Evolutionary conservation across 306 rosid genomes (phyloP), one percentile per base, ranked within the genome.

Genomic region (Dryas alaskensis): DNA sequence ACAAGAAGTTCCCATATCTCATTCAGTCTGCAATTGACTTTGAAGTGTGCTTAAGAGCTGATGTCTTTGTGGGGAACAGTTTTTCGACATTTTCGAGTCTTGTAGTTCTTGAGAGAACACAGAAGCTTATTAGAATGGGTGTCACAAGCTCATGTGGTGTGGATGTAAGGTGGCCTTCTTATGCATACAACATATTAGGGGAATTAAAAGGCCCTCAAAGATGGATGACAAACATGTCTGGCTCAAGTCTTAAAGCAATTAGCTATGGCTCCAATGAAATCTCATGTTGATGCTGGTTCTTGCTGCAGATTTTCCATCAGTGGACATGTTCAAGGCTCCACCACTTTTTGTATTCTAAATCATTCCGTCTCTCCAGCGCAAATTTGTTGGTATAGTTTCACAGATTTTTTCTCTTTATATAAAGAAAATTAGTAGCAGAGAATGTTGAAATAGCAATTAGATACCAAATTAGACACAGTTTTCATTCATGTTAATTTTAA

Each of bases 1-100:
- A 87, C 76, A 72, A 75, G 72, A 93, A 83, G 82, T 89, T 89
- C 76, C 92, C 98, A 0, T 93, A 93, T 86, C 82, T 89, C 70
- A 85, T 93, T 65, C 97, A 88, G 51, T 88, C 98, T 10, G 97
- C 98, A 6, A 93, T 93, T 16, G 98, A 93, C 80, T 93, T 88
- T 57, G 94, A 93, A 84, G 98, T 91, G 73, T 91, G 98, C 78
- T 83, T 68, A 49, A 80, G 89, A 37, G 91, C 98, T 0, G 92
- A 88, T 74, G 81, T 88, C 43, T 93, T 93, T 65, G 96, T 93
- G 27, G 98, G 98, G 45, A 93, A 93, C 80, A 93, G 96, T 73
- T 93, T 88, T 81, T 93, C 98, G 0, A 93, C 98, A 48, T 93
- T 93, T 84, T 93, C 98, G 2, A 91, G 93, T 57, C 96, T 93